Evolutionary conservation across 208 protist species (phyloP), one percentile per base, ranked within the genome.

Genomic region (Blastocrithidia nonstop): DNA sequence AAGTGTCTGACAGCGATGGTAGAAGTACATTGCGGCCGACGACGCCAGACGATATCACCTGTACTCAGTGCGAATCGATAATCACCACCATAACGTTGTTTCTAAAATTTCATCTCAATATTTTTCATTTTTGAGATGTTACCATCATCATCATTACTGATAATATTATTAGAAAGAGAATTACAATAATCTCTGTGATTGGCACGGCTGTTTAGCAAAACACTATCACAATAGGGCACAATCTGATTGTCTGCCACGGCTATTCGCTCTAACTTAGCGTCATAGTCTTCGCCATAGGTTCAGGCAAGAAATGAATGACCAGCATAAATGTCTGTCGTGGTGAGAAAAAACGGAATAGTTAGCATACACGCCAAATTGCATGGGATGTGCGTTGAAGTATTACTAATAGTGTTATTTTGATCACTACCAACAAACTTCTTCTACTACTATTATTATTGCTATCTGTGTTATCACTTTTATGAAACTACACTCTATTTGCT

Each of bases 201-300:
- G 0, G 56, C 38, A n/a, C 65, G 58, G 1, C 51, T 23, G 40
- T 90, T 82, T 16, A 90, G 68, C 28, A 85, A n/a, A 20, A 6
- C 62, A 1, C 71, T 71, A 52, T 84, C 57, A 0, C 51, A 47
- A 60, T 77, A 79, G 6, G 81, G 70, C 21, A 90, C 73, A 13
- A 87, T 49, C 21, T 61, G 38, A 9, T 65, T 71, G 21, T 73
- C 63, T 7, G 73, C 70, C 13, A 90, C 76, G 2, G 57, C 81
- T 13, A 64, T 33, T 6, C 81, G 71, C 64, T 90, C 81, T 19
- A 90, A 57, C 42, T 69, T 71, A 2, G 81, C 81, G 54, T 90
- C 81, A 65, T 90, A 90, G 36, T 80, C 76, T 36, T 86, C 81
- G 16, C 81, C 81, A 60, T 90, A 90, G n/a, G 76, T 79, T 74